Evolutionary conservation across 495 filamentous ascomycete genomes (phyloP).

Genomic region (Bacidia gigantensis): DNA sequence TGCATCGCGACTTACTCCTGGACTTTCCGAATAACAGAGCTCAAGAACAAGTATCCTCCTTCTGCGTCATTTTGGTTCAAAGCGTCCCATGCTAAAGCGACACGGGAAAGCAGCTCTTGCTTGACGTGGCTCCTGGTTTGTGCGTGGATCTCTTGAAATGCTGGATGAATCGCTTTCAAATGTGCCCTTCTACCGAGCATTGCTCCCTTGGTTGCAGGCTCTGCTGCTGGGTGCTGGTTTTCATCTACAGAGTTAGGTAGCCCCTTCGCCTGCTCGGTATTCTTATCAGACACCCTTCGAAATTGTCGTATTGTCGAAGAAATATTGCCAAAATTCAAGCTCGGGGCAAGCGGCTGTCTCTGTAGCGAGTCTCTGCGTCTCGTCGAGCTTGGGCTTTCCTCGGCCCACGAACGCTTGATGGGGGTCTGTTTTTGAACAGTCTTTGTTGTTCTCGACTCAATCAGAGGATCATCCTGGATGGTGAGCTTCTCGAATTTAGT

Average conservation of each 20-base stretch:
- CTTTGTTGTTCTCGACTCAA: constrained; percentile 29
- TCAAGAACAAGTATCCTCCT: constrained; percentile 72
- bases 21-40: constrained; percentile 49
- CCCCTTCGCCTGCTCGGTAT: constrained; percentile 39
- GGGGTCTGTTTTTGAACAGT: constrained; percentile 40
- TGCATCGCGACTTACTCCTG: constrained; percentile 27
- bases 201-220: constrained; percentile 60
- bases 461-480: constrained; percentile 26
- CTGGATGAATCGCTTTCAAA: constrained; percentile 60
- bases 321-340: constrained; percentile 81
- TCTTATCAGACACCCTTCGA: constrained; percentile 67
- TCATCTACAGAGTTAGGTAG: constrained; percentile 30
- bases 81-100: constrained; percentile 71
- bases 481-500: constrained; percentile 30
- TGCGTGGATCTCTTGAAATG: constrained; percentile 69
- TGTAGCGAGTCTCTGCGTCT: constrained; percentile 42
- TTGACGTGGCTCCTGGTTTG: constrained; percentile 62
- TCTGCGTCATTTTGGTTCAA: constrained; percentile 84
- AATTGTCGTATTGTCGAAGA: constrained; percentile 83
- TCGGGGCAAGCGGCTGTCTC: constrained; percentile 66
- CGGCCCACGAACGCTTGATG: constrained; percentile 29
- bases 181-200: constrained; percentile 66
- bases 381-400: constrained; percentile 24
- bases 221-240: constrained; percentile 25
- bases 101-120: constrained; percentile 62